Evolutionary conservation across 2,329 filamentous ascomycete species (phyloP).

Genomic region (Geoglossum cookeanum): DNA sequence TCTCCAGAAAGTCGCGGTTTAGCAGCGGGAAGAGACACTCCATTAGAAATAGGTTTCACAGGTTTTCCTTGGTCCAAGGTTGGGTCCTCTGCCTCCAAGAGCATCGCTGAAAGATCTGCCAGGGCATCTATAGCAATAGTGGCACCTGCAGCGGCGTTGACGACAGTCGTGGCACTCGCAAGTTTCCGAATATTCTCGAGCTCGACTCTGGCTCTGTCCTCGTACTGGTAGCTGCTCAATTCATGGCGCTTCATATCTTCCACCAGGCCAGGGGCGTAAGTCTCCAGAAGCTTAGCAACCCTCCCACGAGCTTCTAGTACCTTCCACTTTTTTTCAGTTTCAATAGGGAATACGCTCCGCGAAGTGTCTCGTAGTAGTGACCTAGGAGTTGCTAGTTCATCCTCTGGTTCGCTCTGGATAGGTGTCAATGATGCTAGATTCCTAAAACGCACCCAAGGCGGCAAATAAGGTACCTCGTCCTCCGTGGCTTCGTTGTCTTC

Average conservation of each 20-base stretch:
- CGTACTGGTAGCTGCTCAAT: not conserved
- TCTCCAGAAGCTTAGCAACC: not conserved
- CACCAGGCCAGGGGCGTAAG: not conserved
- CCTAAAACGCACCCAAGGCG: not conserved
- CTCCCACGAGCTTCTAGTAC: not conserved
- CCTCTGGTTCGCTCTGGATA: not conserved
- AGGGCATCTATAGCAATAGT: not conserved
- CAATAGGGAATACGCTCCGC: not conserved
- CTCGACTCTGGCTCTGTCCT: not conserved
- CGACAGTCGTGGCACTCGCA: not conserved
- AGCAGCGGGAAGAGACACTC: not conserved
- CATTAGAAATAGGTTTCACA: not conserved
- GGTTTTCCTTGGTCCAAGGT: not conserved
- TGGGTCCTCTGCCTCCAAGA: not conserved
- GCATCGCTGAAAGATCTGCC: not conserved
- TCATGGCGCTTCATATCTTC: not conserved
- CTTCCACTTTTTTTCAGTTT: not conserved
- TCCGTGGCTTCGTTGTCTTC: slow-evolving; percentile 1
- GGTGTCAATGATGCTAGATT: not conserved
- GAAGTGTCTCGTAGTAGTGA: not conserved
- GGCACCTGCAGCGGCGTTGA: not conserved
- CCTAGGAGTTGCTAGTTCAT: not conserved
- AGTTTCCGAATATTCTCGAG: not conserved
- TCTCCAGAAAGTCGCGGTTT: not conserved
- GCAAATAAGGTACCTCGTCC: not conserved